Conservation (phyloP, 768 basidiomycete genomes). For the Paxillus ammoniavirescens region DNA sequence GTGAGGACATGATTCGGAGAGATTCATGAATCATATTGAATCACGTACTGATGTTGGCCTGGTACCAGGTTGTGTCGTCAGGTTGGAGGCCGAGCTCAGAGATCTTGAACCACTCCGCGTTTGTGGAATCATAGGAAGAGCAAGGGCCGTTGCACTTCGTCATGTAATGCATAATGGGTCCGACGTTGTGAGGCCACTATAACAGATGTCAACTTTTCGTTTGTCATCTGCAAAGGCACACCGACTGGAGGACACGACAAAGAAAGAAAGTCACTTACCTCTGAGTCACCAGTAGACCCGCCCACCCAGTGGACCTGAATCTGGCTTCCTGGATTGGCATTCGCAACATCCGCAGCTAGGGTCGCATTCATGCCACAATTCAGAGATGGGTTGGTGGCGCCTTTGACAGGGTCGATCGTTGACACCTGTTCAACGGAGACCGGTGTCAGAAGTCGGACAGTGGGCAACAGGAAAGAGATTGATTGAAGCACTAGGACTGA, state of each 20-base stretch:
- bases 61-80: slow-evolving; percentile 43
- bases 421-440: slow-evolving; percentile 16
- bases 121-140: slow-evolving; percentile 53
- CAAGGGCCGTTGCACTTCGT: slow-evolving; percentile 58
- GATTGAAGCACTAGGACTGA: slow-evolving; percentile 15
- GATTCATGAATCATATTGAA: too few relatives aligned
- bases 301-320: slow-evolving; percentile 56
- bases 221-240: background rate
- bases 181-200: slow-evolving; percentile 56
- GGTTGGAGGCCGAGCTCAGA: slow-evolving; percentile 45
- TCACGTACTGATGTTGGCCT: slow-evolving; percentile 47
- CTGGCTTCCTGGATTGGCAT: slow-evolving; percentile 57
- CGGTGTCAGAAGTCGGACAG: background rate
- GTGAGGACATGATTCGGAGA: background rate
- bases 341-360: slow-evolving; percentile 47
- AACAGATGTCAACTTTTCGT: background rate
- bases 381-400: slow-evolving; percentile 50
- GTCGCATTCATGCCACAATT: slow-evolving; percentile 60
- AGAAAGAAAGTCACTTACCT: slow-evolving; percentile 24
- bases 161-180: slow-evolving; percentile 76
- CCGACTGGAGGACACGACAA: too few relatives aligned
- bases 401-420: slow-evolving; percentile 51
- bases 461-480: background rate
- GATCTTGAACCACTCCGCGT: slow-evolving; percentile 76
- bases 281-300: slow-evolving; percentile 35